A percentile compares a stretch with the other conserved stretches of the same genome.
Evolutionary conservation across 192 early-diverging fungal genomes (phyloP).

Genomic region (Allomyces arbusculus): DNA sequence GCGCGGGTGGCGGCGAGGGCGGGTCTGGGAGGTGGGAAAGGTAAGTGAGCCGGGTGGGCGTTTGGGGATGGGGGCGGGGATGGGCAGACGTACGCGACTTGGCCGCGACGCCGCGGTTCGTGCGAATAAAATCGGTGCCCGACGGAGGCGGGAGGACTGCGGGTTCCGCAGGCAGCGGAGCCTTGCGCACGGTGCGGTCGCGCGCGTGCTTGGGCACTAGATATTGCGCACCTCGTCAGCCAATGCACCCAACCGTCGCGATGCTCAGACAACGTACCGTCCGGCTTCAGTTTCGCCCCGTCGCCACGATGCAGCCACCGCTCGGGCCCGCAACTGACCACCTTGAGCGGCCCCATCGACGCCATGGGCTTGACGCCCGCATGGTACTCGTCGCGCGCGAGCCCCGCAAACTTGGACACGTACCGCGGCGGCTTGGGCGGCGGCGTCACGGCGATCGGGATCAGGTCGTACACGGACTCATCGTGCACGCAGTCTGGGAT

Average conservation of each 20-base stretch:
- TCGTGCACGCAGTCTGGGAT: conserved; percentile 10
- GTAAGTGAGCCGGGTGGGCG: no score
- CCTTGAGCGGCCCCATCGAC: conserved; percentile 26
- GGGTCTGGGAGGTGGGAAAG: background rate
- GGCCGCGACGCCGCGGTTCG: conserved; percentile 18
- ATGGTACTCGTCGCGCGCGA: conserved; percentile 19
- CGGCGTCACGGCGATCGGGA: conserved; percentile 16
- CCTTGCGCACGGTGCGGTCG: conserved; percentile 24
- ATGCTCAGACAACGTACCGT: background rate
- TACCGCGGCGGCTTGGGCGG: conserved; percentile 20
- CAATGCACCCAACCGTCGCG: no score
- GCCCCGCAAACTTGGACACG: conserved; percentile 17
- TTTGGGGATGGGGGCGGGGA: no score
- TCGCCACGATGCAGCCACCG: conserved; percentile 27
- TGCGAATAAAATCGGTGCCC: conserved; percentile 27
- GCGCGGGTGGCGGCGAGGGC: background rate
- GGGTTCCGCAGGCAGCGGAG: conserved; percentile 17
- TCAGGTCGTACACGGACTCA: conserved; percentile 27
- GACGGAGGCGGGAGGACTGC: conserved; percentile 10
- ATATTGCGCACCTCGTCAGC: no score
- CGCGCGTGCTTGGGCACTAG: conserved; percentile 9
- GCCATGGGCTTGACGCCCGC: conserved; percentile 18
- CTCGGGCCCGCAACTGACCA: conserved; percentile 11
- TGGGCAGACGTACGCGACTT: no score
- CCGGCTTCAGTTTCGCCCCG: conserved; percentile 7